Percentiles rank a stretch among this genome's conserved stretches.
Evolutionary conservation across 208 protist species (phyloP).

Genomic region (Zelonia costaricensis): DNA sequence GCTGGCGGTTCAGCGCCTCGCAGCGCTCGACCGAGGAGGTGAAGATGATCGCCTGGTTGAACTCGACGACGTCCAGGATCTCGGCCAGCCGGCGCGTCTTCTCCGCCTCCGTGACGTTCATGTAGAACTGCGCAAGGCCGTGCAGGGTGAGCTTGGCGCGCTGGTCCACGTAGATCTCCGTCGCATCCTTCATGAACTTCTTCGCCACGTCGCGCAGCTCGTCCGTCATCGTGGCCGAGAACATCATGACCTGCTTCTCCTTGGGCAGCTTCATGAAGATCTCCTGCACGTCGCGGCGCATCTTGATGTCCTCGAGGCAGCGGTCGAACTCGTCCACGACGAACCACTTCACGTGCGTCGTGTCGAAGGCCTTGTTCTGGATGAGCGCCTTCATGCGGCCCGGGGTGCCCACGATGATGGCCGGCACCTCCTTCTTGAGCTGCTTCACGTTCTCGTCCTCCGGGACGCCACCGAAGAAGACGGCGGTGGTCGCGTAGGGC

Average conservation of each 20-base stretch:
- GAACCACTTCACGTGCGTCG: constrained; percentile 97
- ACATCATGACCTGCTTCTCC: constrained; percentile 99
- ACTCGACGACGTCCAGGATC: constrained; percentile 98
- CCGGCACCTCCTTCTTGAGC: constrained; percentile 89
- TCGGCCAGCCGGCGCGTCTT: constrained; percentile 98
- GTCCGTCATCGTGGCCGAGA: constrained; percentile 98
- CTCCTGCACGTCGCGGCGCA: constrained; percentile 97
- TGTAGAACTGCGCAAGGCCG: constrained; percentile 99
- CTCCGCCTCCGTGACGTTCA: constrained; percentile 96
- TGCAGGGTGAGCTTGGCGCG: constrained; percentile 98
- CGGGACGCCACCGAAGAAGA: constrained; percentile 98
- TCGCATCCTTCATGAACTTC: constrained; percentile 97
- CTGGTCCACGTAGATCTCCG: constrained; percentile 99
- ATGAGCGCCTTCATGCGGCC: constrained; percentile 96
- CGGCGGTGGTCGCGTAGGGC: constrained; percentile 90
- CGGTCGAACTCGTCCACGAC: constrained; percentile 99
- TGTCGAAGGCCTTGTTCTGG: constrained; percentile 90
- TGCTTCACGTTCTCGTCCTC: constrained; percentile 88
- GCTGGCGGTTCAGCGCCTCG: constrained; percentile 94
- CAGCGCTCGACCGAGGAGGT: constrained; percentile 95
- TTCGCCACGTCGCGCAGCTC: constrained; percentile 95
- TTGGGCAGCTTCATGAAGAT: constrained; percentile 98
- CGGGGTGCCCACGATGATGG: constrained; percentile 98
- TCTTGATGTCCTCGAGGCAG: constrained; percentile 95
- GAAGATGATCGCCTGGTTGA: constrained; percentile 99